Conservation (phyloP, 306 rosid genomes). For the Lathyrus aphaca region DNA sequence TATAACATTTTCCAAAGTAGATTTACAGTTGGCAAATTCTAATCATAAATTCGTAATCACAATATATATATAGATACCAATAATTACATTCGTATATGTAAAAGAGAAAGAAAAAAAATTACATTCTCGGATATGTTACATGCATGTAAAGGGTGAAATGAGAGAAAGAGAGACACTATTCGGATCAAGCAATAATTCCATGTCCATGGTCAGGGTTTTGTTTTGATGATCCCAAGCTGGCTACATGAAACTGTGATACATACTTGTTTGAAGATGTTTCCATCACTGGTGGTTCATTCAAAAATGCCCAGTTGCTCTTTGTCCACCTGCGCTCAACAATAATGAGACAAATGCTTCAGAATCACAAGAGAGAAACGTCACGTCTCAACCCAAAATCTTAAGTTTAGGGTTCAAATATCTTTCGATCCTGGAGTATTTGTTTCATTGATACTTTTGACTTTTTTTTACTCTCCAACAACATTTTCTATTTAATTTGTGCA, state of each 20-base stretch:
- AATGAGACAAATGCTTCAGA: too few species aligned
- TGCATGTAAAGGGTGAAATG: background rate
- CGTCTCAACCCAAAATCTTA: too few species aligned
- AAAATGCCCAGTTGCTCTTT: slow-evolving; percentile 84
- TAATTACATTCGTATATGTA: background rate
- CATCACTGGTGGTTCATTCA: slow-evolving; percentile 67
- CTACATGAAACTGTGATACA: slow-evolving; percentile 62
- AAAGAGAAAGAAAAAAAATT: background rate
- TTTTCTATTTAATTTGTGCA: background rate
- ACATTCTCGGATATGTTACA: background rate
- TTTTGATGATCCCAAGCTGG: slow-evolving; percentile 45
- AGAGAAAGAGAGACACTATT: background rate
- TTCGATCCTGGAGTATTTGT: too few species aligned
- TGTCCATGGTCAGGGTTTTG: slow-evolving; percentile 1
- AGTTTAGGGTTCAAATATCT: too few species aligned
- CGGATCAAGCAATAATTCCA: slow-evolving; percentile 45
- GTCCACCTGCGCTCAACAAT: slow-evolving; percentile 99
- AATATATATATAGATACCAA: background rate
- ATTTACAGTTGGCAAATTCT: background rate
- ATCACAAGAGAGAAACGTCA: too few species aligned
- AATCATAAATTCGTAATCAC: background rate
- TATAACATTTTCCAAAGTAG: background rate
- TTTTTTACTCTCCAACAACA: too few species aligned
- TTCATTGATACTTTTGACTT: too few species aligned
- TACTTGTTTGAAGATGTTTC: slow-evolving; percentile 62